Conservation (phyloP, 1,284 basidiomycete genomes). For the Microbotryum silenes-acaulis region DNA sequence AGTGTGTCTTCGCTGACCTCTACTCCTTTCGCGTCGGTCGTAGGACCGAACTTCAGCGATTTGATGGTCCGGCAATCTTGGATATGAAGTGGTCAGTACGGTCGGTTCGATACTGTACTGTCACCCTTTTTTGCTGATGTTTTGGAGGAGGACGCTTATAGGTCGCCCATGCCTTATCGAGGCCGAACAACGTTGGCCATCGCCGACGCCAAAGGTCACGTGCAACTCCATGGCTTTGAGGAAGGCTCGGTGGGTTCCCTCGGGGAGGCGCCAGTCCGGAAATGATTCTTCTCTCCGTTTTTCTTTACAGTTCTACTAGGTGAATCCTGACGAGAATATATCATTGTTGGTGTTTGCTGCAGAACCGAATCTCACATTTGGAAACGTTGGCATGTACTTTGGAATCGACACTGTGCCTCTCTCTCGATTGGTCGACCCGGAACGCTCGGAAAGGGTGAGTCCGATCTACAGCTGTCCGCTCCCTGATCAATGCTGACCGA, state of each 20-base stretch:
- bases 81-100: slow-evolving; percentile 78
- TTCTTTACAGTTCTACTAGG: neutral
- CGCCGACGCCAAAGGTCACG: slow-evolving; percentile 72
- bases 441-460: slow-evolving; percentile 16
- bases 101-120: too few relatives aligned
- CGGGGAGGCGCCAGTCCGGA: too few relatives aligned
- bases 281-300: neutral
- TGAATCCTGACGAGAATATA: neutral
- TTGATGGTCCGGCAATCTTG: slow-evolving; percentile 71
- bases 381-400: slow-evolving; percentile 55
- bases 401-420: slow-evolving; percentile 62
- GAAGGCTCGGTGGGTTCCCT: slow-evolving; percentile 46
- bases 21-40: neutral
- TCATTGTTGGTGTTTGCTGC: neutral
- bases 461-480: neutral
- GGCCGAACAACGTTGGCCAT: slow-evolving; percentile 49
- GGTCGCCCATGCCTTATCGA: slow-evolving; percentile 17
- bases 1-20: neutral
- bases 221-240: slow-evolving; percentile 57
- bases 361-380: slow-evolving; percentile 48
- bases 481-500: too few relatives aligned
- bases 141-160: neutral
- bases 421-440: slow-evolving; percentile 78
- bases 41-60: slow-evolving; percentile 59
- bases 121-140: too few relatives aligned